Evolutionary conservation across 1,139 yeast genomes (phyloP), one percentile per base, ranked within the genome.

Genomic region (Candida dubliniensis): DNA sequence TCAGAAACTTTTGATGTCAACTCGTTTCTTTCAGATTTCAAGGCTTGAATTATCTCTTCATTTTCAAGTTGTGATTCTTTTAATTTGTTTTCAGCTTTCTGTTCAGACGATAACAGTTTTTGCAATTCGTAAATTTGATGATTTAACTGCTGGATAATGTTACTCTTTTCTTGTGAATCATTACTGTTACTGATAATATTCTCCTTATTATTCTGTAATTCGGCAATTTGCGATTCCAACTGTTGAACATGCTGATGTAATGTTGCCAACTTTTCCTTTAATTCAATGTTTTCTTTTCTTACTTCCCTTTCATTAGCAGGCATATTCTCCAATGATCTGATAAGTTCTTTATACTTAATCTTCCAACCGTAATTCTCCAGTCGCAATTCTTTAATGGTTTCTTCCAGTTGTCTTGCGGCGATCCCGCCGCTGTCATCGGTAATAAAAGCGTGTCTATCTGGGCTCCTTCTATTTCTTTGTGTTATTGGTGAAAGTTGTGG

Each of bases 331-430:
- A 50, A 41, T 11, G 45, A 44, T 13, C 42, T 41, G 32, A 42
- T 31, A 13, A 50, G 38, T 31, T 50, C 52, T 38, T 44, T 43
- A 29, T 43, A 49, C 30, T 49, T 49, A 2, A 49, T 40, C 25
- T 45, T 46, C 50, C 47, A 48, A 18, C 42, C 43, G 27, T 39
- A 41, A 38, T 45, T 47, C 35, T 50, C 53, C 27, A 42, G 36
- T 13, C 42, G 36, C 29, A 50, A 41, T 10, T 41, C 40, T 10
- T 42, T 42, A 11, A 50, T 47, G 4, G 42, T 38, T 30, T 44
- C 46, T 36, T 50, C 54, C 50, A 45, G 47, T 32, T 46, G 44
- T 30, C 35, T 44, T 1, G 46, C 47, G 9, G 48, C 47, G 9
- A 44, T 33, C 2, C 54, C 54, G 14, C 38, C 46, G 36, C 34